Conservation (phyloP, 768 basidiomycete species). For the Clathrus columnatus region DNA sequence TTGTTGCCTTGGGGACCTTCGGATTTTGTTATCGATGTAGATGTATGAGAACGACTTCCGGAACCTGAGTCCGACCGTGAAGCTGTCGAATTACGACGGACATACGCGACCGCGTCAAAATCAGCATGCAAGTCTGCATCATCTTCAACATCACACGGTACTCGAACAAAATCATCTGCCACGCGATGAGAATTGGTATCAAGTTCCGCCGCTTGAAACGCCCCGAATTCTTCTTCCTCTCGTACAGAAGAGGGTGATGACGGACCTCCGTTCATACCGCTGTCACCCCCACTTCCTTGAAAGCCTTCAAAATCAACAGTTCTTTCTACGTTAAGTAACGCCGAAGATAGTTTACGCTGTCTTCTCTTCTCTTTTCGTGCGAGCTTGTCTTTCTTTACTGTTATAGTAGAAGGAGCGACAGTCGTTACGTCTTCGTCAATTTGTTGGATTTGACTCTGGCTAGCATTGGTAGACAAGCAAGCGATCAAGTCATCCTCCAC, state of each 20-base stretch:
- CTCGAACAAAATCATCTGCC: conserved; percentile 4
- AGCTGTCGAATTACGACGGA: conserved; percentile 24
- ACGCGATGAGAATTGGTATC: conserved; percentile 12
- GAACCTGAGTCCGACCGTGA: conserved; percentile 36
- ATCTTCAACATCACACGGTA: conserved; percentile 32
- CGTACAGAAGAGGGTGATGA: conserved; percentile 15
- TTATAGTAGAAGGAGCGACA: neutral
- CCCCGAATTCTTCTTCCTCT: conserved; percentile 20
- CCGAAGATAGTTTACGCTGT: conserved; percentile 34
- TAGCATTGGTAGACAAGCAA: conserved; percentile 30
- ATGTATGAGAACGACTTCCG: conserved; percentile 55
- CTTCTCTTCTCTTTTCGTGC: conserved; percentile 33
- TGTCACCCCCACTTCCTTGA: conserved; percentile 39
- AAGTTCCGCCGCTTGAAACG: conserved; percentile 18
- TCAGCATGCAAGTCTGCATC: conserved; percentile 37
- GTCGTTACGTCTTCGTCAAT: conserved; percentile 22
- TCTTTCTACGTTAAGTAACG: conserved; percentile 22
- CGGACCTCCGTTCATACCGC: conserved; percentile 11
- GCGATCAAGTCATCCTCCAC: conserved; percentile 51
- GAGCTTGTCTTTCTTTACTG: too few species aligned
- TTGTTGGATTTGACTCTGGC: conserved; percentile 9
- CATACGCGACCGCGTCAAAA: conserved; percentile 49
- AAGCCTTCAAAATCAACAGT: conserved; percentile 55
- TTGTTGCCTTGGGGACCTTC: conserved; percentile 11
- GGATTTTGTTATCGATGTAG: conserved; percentile 33